phyloP scores from a whole-genome alignment of 306 rosid genomes.

The Vigna trinervia region DNA sequence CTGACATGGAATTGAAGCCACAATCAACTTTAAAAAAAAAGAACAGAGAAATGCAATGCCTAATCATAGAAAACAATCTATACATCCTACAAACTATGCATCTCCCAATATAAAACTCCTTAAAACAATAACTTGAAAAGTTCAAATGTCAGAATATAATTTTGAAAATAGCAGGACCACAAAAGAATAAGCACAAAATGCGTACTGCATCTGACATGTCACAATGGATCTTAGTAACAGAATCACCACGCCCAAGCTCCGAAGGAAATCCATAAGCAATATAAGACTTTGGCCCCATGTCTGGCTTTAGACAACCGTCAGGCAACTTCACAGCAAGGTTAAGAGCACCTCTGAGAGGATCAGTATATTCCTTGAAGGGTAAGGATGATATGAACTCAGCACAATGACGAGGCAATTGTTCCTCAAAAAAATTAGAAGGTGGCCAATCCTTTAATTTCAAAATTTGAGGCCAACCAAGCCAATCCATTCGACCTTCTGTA shows the following conservation, averaged over 20 bases:
- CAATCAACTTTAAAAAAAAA: conserved; percentile 3
- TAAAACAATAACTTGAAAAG: not conserved
- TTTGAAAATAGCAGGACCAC: not conserved
- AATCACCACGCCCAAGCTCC: conserved; percentile 94
- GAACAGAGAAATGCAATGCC: not conserved
- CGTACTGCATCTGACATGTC: conserved; percentile 95
- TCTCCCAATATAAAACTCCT: not conserved
- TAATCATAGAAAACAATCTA: not conserved
- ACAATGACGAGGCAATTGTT: conserved; percentile 83
- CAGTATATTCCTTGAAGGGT: conserved; percentile 79
- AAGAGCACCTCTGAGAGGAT: conserved; percentile 62
- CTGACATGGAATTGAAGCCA: conserved; percentile 16
- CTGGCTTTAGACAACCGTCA: conserved; percentile 52
- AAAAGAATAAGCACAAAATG: conserved; percentile 15
- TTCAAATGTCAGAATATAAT: not conserved
- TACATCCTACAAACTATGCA: not conserved
- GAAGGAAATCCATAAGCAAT: conserved; percentile 81
- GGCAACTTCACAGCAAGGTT: conserved; percentile 72
- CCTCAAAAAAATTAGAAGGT: conserved; percentile 75
- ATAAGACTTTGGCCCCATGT: conserved; percentile 92
- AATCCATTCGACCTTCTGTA: conserved; percentile 52
- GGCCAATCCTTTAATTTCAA: conserved; percentile 93
- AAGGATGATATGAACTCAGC: conserved; percentile 74
- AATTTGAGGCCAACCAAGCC: conserved; percentile 69
- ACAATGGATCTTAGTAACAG: conserved; percentile 93